These are phyloP conservation scores for Cephalotrichum gorgonifer DNA, from an alignment of 2,329 filamentous ascomycete genomes.

Conservation along the genomic window DNA sequence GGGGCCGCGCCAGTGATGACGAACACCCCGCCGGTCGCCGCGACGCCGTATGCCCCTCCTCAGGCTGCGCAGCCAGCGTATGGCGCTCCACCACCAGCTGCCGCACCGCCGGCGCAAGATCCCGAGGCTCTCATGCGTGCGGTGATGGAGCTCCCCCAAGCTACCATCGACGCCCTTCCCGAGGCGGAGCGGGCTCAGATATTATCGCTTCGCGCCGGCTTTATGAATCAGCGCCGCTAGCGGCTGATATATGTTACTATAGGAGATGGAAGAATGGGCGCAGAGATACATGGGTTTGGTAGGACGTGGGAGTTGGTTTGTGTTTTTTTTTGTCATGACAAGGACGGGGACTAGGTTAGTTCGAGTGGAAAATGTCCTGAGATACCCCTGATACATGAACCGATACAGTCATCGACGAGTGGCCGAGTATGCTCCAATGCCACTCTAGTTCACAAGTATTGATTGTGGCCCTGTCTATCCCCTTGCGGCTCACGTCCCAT, in stretches of 20 bases:
- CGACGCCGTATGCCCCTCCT: constrained; percentile 32
- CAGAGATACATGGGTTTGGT: neutral
- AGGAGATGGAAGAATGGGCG: neutral
- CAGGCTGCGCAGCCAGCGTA: constrained; percentile 23
- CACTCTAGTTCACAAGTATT: neutral
- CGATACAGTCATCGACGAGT: neutral
- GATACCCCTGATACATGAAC: neutral
- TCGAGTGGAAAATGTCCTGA: neutral
- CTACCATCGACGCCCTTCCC: constrained; percentile 69
- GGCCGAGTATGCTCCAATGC: neutral
- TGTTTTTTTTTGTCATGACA: neutral
- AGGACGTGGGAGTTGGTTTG: neutral
- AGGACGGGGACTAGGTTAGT: neutral
- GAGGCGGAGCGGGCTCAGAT: constrained; percentile 71
- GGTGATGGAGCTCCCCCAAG: constrained; percentile 69
- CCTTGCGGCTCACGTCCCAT: neutral
- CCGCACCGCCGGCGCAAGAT: constrained; percentile 35
- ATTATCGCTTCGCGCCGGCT: constrained; percentile 60
- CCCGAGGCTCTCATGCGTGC: constrained; percentile 69
- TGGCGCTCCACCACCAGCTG: constrained; percentile 21
- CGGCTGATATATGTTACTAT: neutral
- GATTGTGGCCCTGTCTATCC: neutral
- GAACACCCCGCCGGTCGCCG: constrained; percentile 36
- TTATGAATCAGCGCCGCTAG: constrained; percentile 29
- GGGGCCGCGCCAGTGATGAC: constrained; percentile 20